These are phyloP conservation scores for Aspergillus viridinutans DNA, from an alignment of 2,329 filamentous ascomycete genomes.

Conservation along the genomic window DNA sequence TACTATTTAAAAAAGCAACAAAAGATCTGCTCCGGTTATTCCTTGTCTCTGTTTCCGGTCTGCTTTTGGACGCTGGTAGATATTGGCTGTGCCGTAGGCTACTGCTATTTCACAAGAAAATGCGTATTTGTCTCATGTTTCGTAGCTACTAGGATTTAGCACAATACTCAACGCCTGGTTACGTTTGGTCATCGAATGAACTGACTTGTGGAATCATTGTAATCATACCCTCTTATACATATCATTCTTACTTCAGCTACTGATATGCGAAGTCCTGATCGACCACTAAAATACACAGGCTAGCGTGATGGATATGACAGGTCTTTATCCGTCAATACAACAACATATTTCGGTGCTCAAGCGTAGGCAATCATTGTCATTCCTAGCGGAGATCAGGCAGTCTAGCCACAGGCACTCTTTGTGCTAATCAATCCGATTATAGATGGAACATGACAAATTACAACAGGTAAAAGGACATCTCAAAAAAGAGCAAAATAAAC, in stretches of 20 bases:
- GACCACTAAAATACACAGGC: neutral
- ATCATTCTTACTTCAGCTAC: too few relatives aligned
- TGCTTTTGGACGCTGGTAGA: neutral
- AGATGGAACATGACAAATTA: neutral
- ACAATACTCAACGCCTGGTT: too few relatives aligned
- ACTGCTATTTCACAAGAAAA: neutral
- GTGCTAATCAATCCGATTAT: neutral
- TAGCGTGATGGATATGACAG: neutral
- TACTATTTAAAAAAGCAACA: neutral
- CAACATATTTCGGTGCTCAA: neutral
- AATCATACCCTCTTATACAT: neutral
- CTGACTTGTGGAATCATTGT: neutral
- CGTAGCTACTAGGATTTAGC: neutral
- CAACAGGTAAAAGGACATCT: neutral
- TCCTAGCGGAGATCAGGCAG: neutral
- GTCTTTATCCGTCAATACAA: neutral
- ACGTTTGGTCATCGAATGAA: too few relatives aligned
- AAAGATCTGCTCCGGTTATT: slow-evolving; percentile 1
- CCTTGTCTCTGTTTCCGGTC: neutral
- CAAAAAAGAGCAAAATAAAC: neutral
- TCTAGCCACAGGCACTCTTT: neutral
- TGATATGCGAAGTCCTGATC: too few relatives aligned
- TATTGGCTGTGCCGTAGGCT: neutral
- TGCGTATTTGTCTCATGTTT: neutral
- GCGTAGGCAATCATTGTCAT: neutral